A percentile compares a stretch with the other conserved stretches of the same genome.
phyloP scores from a whole-genome alignment of 805 yeast species.

The Starmerella vaccinii region DNA sequence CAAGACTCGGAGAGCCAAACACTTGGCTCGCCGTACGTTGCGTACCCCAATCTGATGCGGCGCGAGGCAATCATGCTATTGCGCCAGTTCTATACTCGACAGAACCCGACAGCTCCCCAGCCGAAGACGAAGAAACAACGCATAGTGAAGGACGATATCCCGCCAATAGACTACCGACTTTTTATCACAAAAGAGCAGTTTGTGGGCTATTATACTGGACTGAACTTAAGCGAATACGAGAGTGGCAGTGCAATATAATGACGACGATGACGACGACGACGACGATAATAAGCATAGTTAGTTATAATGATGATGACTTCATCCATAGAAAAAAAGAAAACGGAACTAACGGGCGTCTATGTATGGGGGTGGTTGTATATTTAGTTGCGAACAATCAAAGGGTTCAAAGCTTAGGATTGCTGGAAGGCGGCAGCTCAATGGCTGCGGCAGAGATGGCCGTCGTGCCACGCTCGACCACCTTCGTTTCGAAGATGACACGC shows the following conservation, averaged over 20 bases:
- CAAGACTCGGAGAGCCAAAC: conserved; percentile 32
- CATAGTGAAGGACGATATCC: conserved; percentile 40
- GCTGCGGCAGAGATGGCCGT: conserved; percentile 84
- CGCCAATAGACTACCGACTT: conserved; percentile 45
- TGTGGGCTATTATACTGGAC: conserved; percentile 40
- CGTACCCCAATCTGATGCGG: conserved; percentile 68
- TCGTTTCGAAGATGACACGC: conserved; percentile 69
- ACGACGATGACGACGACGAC: background rate
- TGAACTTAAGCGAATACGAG: conserved; percentile 25
- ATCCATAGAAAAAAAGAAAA: background rate
- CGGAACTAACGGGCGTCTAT: too few species aligned
- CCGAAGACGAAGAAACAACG: conserved; percentile 60
- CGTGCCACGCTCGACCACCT: conserved; percentile 64
- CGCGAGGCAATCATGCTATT: conserved; percentile 75
- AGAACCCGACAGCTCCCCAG: conserved; percentile 75
- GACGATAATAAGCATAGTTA: too few species aligned
- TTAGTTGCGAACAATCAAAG: background rate
- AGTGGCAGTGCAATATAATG: conserved; percentile 4
- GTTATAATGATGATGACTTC: too few species aligned
- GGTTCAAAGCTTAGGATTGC: conserved; percentile 22
- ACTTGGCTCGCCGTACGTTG: conserved; percentile 36
- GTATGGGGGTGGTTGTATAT: too few species aligned
- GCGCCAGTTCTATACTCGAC: conserved; percentile 73
- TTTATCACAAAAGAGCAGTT: conserved; percentile 48
- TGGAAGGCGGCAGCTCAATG: conserved; percentile 41